Evolutionary conservation across 2,329 filamentous ascomycete species (phyloP), one percentile per base, ranked within the genome.

Genomic region (Pseudogymnoascus sp.): DNA sequence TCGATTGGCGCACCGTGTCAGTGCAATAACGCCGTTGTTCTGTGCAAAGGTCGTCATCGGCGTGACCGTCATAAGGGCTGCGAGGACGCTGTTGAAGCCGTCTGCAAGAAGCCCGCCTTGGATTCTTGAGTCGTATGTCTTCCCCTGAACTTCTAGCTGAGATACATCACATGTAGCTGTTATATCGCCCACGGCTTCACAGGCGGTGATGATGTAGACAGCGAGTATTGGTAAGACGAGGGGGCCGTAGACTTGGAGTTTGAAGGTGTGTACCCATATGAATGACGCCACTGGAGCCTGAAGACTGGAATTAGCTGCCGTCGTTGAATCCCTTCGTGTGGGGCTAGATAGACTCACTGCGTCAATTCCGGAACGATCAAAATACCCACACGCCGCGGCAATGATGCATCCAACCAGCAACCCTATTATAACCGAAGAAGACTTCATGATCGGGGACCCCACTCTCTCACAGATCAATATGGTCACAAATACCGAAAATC

Each of bases 391-490:
- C 1, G 89, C 90, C 0, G 82, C 90, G 10, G 88, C 89, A 65
- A 95, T 89, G 70, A 92, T 88, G 75, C 90, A 93, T 53, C 90
- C 90, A 1, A 87, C 79, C 0, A 91, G 80, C 4, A 93, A 80
- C 13, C 90, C 90, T 63, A 91, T 80, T 44, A 93, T 84, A 33
- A 53, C 47, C 4, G 47, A 53, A 53, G 47, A 53, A 61, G 70
- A 19, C 72, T 93, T 93, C 88, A 95, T 93, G 67, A 95, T 88
- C 0, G 91, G 90, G 0, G 89, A 83, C 1, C 91, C 91, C 69
- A 93, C 92, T 10, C 89, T 84, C 74, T 95, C 90, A 72, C 88
- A 90, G 11, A 93, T 72, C 65, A 95, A 87, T 71, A 95, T 93
- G 29, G 87, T 89, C 50, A 88, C 68, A 71, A 93, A 93, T 37